Conservation (phyloP, 2,329 filamentous ascomycete species). For the Dactylonectria estremocensis region DNA sequence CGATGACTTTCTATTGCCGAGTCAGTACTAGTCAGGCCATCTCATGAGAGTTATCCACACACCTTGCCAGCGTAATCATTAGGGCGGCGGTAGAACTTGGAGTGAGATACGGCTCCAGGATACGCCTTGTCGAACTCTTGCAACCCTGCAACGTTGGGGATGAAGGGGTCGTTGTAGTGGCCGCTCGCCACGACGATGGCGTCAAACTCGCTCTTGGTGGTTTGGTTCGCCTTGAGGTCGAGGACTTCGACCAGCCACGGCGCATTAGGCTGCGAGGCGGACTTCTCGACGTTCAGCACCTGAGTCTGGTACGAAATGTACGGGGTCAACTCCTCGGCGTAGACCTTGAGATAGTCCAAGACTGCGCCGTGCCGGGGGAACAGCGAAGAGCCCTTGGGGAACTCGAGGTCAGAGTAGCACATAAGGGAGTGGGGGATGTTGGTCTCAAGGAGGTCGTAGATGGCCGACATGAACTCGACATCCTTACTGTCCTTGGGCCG, state of each 20-base stretch:
- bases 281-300: slow-evolving; percentile 63
- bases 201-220: slow-evolving; percentile 63
- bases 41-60: not conserved
- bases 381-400: slow-evolving; percentile 70
- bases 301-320: slow-evolving; percentile 75
- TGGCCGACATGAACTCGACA: slow-evolving; percentile 75
- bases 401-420: slow-evolving; percentile 76
- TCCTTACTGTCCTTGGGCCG: slow-evolving; percentile 42
- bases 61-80: slow-evolving; percentile 53
- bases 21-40: not conserved
- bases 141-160: slow-evolving; percentile 72
- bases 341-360: slow-evolving; percentile 75
- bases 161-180: slow-evolving; percentile 73
- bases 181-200: slow-evolving; percentile 75
- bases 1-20: slow-evolving; percentile 72
- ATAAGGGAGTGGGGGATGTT: slow-evolving; percentile 83
- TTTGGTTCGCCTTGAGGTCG: slow-evolving; percentile 48
- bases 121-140: slow-evolving; percentile 65
- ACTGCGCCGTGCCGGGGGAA: slow-evolving; percentile 78
- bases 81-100: slow-evolving; percentile 75
- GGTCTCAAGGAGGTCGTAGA: slow-evolving; percentile 81
- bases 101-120: slow-evolving; percentile 70
- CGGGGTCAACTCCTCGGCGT: slow-evolving; percentile 71
- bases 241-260: slow-evolving; percentile 62
- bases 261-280: slow-evolving; percentile 15